These are phyloP conservation scores for Globisporangium uncinulatum DNA, from an alignment of 352 stramenopile species.

Conservation along the genomic window DNA sequence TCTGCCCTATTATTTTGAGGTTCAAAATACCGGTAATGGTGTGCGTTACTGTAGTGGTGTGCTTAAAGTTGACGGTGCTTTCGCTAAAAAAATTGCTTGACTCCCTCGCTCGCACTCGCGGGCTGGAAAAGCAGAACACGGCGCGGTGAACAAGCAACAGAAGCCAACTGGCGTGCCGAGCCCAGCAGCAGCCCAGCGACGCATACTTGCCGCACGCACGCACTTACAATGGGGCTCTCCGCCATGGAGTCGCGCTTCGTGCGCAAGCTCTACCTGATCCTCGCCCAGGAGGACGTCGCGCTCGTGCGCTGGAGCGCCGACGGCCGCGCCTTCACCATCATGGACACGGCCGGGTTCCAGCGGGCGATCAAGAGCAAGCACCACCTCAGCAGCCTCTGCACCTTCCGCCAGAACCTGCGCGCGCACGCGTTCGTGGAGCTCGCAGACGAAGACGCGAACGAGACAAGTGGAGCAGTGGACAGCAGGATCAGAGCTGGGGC, in stretches of 20 bases:
- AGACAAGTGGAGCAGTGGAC: background rate
- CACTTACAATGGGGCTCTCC: background rate
- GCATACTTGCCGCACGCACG: no score
- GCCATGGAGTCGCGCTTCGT: conserved; percentile 10
- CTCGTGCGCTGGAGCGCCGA: conserved; percentile 9
- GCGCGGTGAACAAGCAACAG: no score
- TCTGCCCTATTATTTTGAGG: no score
- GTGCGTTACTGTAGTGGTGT: no score
- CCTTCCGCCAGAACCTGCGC: conserved; percentile 8
- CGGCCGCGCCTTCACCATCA: conserved; percentile 5
- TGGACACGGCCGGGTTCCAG: conserved; percentile 8
- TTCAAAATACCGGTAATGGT: no score
- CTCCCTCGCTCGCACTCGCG: no score
- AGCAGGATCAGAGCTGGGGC: no score
- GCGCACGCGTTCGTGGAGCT: conserved; percentile 5
- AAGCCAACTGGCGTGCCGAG: no score
- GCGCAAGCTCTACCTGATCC: conserved; percentile 12
- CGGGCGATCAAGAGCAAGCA: conserved; percentile 8
- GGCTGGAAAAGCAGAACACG: no score
- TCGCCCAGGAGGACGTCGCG: conserved; percentile 2
- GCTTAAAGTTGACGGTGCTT: no score
- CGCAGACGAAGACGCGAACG: background rate
- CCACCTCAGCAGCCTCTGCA: conserved; percentile 9
- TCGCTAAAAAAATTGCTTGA: no score
- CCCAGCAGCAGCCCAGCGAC: no score